Evolutionary conservation across 257 asterid genomes (phyloP), one percentile per base, ranked within the genome.

Genomic region (Nicotiana paniculata): DNA sequence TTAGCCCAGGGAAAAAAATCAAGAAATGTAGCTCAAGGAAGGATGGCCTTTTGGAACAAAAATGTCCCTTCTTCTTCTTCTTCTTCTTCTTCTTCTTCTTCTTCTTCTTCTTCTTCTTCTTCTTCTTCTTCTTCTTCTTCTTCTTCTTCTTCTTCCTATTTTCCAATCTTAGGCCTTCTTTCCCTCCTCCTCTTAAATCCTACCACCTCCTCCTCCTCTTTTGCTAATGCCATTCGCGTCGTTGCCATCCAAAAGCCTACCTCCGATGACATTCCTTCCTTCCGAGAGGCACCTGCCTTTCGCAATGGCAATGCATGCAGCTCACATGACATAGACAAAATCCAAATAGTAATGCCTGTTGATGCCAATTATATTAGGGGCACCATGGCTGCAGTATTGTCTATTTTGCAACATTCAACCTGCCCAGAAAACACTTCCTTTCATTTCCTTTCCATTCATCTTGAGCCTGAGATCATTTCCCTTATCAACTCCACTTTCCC

Each of bases 211-310:
- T 48, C 87, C 79, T 1, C 54, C 62, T 37, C 61, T 59, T 69
- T 84, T 51, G 21, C 89, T 81, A 3, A 83, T 13, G 89, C 87
- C 84, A 91, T 88, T 75, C 97, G 93, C 55, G 83, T 90, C 83
- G 89, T 85, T 61, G 63, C 85, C 65, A 28, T 77, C 78, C 90
- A 77, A 37, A 83, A 79, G 7, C 82, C 90, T 0, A 28, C 90
- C 18, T 61, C 81, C 13, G 3, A 85, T 35, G 10, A 54, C 81
- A 64, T 83, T 77, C 90, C 91, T 0, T 18, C 91, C 13, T 95
- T 95, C 65, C 86, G 91, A 0, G 97, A 95, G 75, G 97, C 98
- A 28, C 97, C 98, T 0, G 95, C 97, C 7, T 95, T 95, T 78
- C 91, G 90, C 76, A 95, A 95, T 33, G 94, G 96, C 37, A 76